Conservation (phyloP, 1,284 basidiomycete species). For the Coniferiporia sulphurascens region DNA sequence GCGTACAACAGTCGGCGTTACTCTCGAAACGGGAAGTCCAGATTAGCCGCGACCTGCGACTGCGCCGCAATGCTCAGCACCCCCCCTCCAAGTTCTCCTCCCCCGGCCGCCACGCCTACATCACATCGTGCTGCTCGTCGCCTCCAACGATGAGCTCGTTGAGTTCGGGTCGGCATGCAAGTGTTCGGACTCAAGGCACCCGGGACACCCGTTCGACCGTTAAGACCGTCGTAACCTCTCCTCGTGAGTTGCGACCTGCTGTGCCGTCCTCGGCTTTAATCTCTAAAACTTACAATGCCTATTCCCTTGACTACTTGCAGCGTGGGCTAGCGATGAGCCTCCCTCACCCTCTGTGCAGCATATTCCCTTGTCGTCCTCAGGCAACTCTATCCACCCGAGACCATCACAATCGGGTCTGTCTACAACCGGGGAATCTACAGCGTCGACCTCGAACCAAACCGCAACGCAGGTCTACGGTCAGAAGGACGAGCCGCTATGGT, state of each 20-base stretch:
- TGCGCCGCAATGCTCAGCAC: neutral
- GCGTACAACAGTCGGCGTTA: neutral
- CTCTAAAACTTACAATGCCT: conserved; percentile 3
- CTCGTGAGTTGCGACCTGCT: conserved; percentile 46
- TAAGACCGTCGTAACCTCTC: conserved; percentile 59
- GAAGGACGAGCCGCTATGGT: conserved; percentile 52
- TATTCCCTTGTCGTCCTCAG: conserved; percentile 25
- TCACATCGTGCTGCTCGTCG: neutral
- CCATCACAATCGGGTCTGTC: conserved; percentile 30
- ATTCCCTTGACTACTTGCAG: conserved; percentile 32
- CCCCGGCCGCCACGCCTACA: too few species aligned
- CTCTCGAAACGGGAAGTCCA: too few species aligned
- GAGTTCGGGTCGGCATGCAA: conserved; percentile 23
- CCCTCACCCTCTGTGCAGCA: conserved; percentile 59
- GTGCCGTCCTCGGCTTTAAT: neutral
- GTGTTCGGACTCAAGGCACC: conserved; percentile 37
- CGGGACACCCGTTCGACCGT: conserved; percentile 34
- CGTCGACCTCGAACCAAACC: conserved; percentile 32
- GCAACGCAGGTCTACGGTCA: conserved; percentile 25
- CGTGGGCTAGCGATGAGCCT: conserved; percentile 79
- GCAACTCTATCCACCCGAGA: conserved; percentile 22
- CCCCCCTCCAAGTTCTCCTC: neutral
- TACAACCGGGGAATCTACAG: conserved; percentile 51
- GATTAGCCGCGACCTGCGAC: too few species aligned
- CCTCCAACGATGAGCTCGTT: conserved; percentile 19